These are phyloP conservation scores for Telfairia occidentalis DNA, from an alignment of 331 rosid species.

Conservation along the genomic window DNA sequence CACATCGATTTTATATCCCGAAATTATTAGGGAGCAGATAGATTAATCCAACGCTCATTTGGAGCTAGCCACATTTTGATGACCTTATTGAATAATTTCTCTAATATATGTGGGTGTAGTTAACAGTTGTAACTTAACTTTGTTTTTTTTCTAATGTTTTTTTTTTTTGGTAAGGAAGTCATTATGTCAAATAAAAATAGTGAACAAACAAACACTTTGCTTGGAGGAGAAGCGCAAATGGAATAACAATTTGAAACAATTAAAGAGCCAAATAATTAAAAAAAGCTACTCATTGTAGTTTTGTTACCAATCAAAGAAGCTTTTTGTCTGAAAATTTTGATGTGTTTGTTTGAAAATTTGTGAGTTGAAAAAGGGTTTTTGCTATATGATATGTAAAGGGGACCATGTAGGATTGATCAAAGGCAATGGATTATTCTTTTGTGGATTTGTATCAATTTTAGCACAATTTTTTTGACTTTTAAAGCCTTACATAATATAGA, in stretches of 20 bases:
- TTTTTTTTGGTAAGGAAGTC: no score
- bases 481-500: no score
- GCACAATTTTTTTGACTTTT: conserved; percentile 5
- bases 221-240: not conserved
- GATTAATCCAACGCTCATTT: no score
- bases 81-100: no score
- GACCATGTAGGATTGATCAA: not conserved
- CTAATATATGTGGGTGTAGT: no score
- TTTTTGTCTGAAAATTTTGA: not conserved
- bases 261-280: not conserved
- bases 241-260: not conserved
- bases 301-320: not conserved
- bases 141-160: no score
- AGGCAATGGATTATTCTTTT: not conserved
- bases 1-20: no score
- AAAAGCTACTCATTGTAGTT: not conserved
- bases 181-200: no score
- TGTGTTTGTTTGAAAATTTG: not conserved
- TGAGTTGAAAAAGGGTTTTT: not conserved
- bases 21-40: no score
- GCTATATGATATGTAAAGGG: not conserved
- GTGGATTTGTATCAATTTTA: not conserved
- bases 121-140: no score
- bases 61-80: no score
- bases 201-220: not conserved